Conservation (phyloP, 1,284 basidiomycete genomes). For the Puccinia horiana region DNA sequence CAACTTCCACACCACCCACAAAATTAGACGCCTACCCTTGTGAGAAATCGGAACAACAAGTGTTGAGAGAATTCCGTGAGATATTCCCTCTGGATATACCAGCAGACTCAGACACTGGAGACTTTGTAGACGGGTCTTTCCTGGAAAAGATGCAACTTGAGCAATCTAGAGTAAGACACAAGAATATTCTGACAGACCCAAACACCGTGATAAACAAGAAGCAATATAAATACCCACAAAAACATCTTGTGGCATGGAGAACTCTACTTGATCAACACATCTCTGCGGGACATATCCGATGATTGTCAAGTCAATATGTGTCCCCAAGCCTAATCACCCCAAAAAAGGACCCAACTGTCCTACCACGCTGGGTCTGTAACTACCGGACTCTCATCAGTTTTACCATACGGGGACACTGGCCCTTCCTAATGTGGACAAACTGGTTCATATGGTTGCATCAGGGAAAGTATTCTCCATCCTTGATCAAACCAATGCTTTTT, state of each 20-base stretch:
- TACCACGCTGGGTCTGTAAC: slow-evolving; percentile 5
- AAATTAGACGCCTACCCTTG: background rate
- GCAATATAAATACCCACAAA: slow-evolving; percentile 8
- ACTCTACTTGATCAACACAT: background rate
- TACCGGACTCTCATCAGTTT: background rate
- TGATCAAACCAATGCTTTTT: slow-evolving; percentile 62
- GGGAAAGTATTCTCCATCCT: slow-evolving; percentile 58
- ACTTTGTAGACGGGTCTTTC: background rate
- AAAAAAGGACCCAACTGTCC: background rate
- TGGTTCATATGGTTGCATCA: slow-evolving; percentile 4
- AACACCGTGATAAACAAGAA: background rate
- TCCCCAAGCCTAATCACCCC: too few relatives aligned
- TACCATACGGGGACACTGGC: background rate
- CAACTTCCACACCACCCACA: background rate
- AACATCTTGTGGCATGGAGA: slow-evolving; percentile 1
- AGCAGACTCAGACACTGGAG: too few relatives aligned
- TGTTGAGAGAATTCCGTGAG: background rate
- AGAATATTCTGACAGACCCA: background rate
- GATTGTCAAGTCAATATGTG: background rate
- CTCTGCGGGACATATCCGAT: background rate
- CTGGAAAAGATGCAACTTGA: background rate
- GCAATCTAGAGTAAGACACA: background rate
- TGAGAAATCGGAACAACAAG: background rate
- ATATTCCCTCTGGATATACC: too few relatives aligned
- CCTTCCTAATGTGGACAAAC: slow-evolving; percentile 19